Evolutionary conservation across 306 rosid species (phyloP).

Genomic region (Begonia loranthoides): DNA sequence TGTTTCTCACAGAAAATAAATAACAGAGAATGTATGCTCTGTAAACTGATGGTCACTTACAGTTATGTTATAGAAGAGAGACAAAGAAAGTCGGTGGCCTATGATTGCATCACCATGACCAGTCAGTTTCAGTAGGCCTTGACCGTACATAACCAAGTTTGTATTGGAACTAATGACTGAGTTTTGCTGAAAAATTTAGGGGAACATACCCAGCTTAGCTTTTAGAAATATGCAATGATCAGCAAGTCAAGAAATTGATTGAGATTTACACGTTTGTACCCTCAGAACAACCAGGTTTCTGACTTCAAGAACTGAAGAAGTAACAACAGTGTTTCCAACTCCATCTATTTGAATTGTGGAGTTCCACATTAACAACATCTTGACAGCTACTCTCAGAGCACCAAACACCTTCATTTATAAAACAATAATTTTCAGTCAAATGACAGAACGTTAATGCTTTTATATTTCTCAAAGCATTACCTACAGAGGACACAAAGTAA

Average conservation of each 20-base stretch:
- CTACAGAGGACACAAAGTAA: too few species aligned
- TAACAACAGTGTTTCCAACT: constrained; percentile 60
- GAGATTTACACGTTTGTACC: constrained; percentile 35
- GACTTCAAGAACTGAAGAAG: constrained; percentile 91
- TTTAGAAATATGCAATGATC: constrained; percentile 15
- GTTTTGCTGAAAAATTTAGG: constrained; percentile 55
- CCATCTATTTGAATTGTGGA: constrained; percentile 77
- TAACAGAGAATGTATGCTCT: background rate
- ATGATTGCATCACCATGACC: constrained; percentile 89
- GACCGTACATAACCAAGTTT: constrained; percentile 94
- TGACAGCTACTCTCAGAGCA: constrained; percentile 90
- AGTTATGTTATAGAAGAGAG: constrained; percentile 95
- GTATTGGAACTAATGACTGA: constrained; percentile 77
- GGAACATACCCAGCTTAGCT: constrained; percentile 17
- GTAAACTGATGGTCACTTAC: constrained; percentile 34
- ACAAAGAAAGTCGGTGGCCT: constrained; percentile 89
- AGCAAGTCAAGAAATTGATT: constrained; percentile 9
- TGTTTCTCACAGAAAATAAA: background rate
- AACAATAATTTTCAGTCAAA: background rate
- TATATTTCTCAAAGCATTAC: too few species aligned
- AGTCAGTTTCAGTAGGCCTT: constrained; percentile 75
- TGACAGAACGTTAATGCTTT: background rate
- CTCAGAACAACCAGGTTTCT: constrained; percentile 86
- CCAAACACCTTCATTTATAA: constrained; percentile 76
- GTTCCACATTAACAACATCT: constrained; percentile 96